These are phyloP conservation scores for Neopestalotiopsis rosae DNA, from an alignment of 2,329 filamentous ascomycete species.

Conservation along the genomic window DNA sequence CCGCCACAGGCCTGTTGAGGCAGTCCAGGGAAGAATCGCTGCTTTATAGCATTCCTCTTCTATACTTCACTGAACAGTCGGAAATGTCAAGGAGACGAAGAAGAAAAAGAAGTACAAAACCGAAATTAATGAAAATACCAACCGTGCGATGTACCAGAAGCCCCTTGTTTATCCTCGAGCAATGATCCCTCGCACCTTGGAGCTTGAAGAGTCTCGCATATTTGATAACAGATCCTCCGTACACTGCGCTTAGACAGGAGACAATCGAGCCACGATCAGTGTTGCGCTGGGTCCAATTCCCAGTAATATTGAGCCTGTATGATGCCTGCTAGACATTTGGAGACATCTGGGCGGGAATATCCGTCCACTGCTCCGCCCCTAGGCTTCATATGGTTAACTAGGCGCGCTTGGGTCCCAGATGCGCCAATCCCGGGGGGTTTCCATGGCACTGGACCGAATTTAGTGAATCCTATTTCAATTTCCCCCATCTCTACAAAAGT, in stretches of 20 bases:
- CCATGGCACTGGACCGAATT: neutral
- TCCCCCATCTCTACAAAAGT: slow-evolving; percentile 2
- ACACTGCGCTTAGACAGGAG: neutral
- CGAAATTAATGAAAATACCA: neutral
- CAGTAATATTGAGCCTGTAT: neutral
- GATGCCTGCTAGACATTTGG: neutral
- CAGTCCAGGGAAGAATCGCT: neutral
- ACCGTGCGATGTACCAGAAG: neutral
- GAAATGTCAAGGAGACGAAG: neutral
- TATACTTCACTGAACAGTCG: neutral
- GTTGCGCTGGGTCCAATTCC: neutral
- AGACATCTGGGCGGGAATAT: neutral
- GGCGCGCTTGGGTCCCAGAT: neutral
- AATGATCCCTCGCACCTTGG: neutral
- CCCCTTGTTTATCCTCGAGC: neutral
- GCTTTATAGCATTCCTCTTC: neutral
- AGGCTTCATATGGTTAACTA: neutral
- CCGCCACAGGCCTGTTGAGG: neutral
- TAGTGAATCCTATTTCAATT: neutral
- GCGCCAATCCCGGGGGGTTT: neutral
- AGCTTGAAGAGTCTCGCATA: neutral
- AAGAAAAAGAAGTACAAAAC: neutral
- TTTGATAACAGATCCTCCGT: neutral
- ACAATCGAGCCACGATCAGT: neutral
- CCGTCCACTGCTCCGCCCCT: neutral